Conservation (phyloP, 805 yeast genomes). For the Diddensiella santjacobensis region DNA sequence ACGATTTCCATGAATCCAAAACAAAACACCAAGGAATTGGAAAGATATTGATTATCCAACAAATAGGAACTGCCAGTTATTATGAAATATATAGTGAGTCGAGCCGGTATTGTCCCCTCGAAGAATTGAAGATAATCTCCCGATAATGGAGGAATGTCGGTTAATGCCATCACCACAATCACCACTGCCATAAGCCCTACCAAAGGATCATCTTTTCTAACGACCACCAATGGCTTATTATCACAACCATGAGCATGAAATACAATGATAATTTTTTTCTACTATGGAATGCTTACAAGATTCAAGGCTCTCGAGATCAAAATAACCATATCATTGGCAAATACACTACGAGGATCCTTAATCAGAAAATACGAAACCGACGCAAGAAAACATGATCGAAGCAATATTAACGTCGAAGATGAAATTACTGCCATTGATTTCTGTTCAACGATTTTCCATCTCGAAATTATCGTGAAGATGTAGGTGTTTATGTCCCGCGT, state of each 20-base stretch:
- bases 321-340: slow-evolving; percentile 26
- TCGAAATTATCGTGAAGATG: too few relatives aligned
- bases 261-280: too few relatives aligned
- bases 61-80: slow-evolving; percentile 25
- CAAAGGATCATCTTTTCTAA: slow-evolving; percentile 24
- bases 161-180: slow-evolving; percentile 23
- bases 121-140: slow-evolving; percentile 23
- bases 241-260: background rate
- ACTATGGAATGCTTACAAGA: slow-evolving; percentile 21
- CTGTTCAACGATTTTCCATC: too few relatives aligned
- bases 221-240: slow-evolving; percentile 17
- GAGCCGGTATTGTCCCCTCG: slow-evolving; percentile 28
- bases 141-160: slow-evolving; percentile 29
- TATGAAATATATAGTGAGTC: slow-evolving; percentile 28
- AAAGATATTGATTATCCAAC: slow-evolving; percentile 19
- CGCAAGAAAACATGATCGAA: slow-evolving; percentile 26
- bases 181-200: slow-evolving; percentile 30
- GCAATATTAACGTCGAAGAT: slow-evolving; percentile 22
- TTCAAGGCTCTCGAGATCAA: slow-evolving; percentile 27
- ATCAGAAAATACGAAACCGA: slow-evolving; percentile 30
- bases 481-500: too few relatives aligned
- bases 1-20: slow-evolving; percentile 31
- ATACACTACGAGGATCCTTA: slow-evolving; percentile 26
- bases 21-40: slow-evolving; percentile 31
- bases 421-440: slow-evolving; percentile 22